Percentiles rank a stretch among this genome's conserved stretches.
phyloP scores from a whole-genome alignment of 345 rosid genomes.

The Corchorus capsularis region DNA sequence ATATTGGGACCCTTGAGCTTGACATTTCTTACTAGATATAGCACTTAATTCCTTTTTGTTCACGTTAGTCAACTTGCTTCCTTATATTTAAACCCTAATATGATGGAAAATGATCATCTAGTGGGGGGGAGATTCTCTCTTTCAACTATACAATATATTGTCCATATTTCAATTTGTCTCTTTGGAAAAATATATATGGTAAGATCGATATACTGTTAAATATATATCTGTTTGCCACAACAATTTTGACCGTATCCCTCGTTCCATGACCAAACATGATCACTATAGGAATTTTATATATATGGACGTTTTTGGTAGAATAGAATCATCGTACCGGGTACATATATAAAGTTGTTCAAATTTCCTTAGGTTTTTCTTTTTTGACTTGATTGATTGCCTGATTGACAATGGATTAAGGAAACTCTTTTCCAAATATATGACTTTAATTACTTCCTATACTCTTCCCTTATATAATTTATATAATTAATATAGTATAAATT shows the following conservation, averaged over 20 bases:
- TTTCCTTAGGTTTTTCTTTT: background rate
- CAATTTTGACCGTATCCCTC: background rate
- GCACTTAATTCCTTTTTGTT: constrained; percentile 32
- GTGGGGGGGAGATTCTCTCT: constrained; percentile 26
- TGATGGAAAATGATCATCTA: constrained; percentile 26
- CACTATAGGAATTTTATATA: too few relatives aligned
- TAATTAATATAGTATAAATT: too few relatives aligned
- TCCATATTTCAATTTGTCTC: constrained; percentile 30
- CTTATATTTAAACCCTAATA: constrained; percentile 23
- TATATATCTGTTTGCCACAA: background rate
- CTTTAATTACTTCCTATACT: too few relatives aligned
- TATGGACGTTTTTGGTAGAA: too few relatives aligned
- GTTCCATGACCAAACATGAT: too few relatives aligned
- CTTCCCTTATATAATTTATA: too few relatives aligned
- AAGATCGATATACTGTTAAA: background rate
- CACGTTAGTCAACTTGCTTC: constrained; percentile 23
- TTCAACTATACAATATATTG: constrained; percentile 16
- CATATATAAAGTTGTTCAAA: background rate
- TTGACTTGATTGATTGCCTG: background rate
- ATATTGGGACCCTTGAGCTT: constrained; percentile 24
- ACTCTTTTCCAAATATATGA: too few relatives aligned
- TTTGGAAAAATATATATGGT: background rate
- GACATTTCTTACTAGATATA: constrained; percentile 49
- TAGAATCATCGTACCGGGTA: background rate
- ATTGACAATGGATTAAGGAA: background rate